Evolutionary conservation across 345 rosid species (phyloP).

Genomic region (Ailanthus altissimus): DNA sequence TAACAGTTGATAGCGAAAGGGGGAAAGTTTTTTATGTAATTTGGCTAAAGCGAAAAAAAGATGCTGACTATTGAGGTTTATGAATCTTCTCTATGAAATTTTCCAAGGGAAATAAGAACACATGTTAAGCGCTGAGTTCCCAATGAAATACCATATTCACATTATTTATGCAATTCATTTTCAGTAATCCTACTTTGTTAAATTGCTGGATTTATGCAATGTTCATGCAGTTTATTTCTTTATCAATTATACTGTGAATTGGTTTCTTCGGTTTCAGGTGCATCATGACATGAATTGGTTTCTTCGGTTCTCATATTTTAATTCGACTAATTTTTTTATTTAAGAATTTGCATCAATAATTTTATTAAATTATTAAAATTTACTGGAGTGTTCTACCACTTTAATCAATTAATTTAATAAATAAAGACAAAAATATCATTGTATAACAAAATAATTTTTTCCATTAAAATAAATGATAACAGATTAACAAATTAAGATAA

Average conservation of each 20-base stretch:
- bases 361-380: too few species aligned
- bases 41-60: not conserved
- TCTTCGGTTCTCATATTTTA: too few species aligned
- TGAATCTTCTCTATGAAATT: not conserved
- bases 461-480: too few species aligned
- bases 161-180: not conserved
- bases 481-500: too few species aligned
- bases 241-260: constrained; percentile 1
- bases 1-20: not conserved
- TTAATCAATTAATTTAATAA: too few species aligned
- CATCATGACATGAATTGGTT: constrained; percentile 89
- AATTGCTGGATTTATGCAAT: not conserved
- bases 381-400: too few species aligned
- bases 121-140: not conserved
- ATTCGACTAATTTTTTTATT: too few species aligned
- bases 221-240: not conserved
- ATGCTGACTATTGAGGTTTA: too few species aligned
- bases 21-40: not conserved
- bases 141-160: not conserved
- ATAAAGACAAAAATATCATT: too few species aligned
- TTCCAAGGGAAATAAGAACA: not conserved
- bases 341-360: too few species aligned
- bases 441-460: too few species aligned
- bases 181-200: not conserved
- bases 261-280: constrained; percentile 48